Evolutionary conservation across 495 filamentous ascomycete genomes (phyloP).

Genomic region (Tuber brumale): DNA sequence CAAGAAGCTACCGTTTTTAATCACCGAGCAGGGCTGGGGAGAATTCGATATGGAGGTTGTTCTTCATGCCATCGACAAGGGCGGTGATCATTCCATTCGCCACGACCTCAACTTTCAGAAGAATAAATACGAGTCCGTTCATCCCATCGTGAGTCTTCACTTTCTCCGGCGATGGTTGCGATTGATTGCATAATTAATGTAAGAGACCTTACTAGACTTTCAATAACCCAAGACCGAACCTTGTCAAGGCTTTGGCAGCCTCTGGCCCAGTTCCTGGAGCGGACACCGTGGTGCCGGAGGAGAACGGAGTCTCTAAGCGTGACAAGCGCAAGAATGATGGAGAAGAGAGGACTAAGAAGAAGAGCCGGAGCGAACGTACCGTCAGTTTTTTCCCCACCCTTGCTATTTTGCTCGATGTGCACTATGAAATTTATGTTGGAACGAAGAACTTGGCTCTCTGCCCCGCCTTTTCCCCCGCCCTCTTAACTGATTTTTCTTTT

Average conservation of each 20-base stretch:
- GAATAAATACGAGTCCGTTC: slow-evolving; percentile 73
- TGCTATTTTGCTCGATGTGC: background rate
- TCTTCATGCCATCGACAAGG: slow-evolving; percentile 72
- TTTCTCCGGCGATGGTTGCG: background rate
- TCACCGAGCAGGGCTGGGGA: slow-evolving; percentile 93
- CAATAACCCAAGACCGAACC: slow-evolving; percentile 80
- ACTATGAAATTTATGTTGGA: background rate
- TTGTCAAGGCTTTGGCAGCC: slow-evolving; percentile 66
- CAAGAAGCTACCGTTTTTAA: slow-evolving; percentile 77
- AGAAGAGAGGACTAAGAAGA: slow-evolving; percentile 65
- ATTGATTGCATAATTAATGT: background rate
- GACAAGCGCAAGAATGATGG: slow-evolving; percentile 54
- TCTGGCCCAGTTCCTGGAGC: slow-evolving; percentile 78
- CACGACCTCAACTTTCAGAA: slow-evolving; percentile 92
- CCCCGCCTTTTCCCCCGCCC: background rate
- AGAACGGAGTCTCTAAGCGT: slow-evolving; percentile 46
- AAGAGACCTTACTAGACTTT: slow-evolving; percentile 53
- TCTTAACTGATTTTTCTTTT: slow-evolving; percentile 12
- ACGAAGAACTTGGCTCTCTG: background rate
- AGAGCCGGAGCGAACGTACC: slow-evolving; percentile 63
- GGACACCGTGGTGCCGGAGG: slow-evolving; percentile 46
- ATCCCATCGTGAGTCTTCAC: slow-evolving; percentile 58
- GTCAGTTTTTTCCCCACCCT: slow-evolving; percentile 42
- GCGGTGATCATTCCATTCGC: slow-evolving; percentile 67
- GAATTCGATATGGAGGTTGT: slow-evolving; percentile 95